Conservation (phyloP, 177 flowering plant species). For the Tripterygium wilfordii region DNA sequence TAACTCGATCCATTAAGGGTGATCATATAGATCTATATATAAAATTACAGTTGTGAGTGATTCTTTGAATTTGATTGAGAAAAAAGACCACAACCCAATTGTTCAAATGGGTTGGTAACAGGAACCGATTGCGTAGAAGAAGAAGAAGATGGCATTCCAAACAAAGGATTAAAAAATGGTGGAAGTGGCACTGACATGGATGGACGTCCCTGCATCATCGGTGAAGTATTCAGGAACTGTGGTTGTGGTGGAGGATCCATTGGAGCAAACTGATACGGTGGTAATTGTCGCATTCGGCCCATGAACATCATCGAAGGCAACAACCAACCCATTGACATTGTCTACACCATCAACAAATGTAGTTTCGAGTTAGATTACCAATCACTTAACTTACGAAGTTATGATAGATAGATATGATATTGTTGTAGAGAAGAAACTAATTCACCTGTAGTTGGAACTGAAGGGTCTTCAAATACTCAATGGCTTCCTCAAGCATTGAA, state of each 20-base stretch:
- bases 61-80: background rate
- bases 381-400: background rate
- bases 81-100: background rate
- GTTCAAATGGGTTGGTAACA: background rate
- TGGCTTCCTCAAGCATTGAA: constrained; percentile 42
- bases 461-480: constrained; percentile 33
- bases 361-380: background rate
- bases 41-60: too few species aligned
- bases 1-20: too few species aligned
- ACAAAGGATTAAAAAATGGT: constrained; percentile 5
- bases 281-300: constrained; percentile 7
- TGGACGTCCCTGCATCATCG: constrained; percentile 4
- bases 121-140: background rate
- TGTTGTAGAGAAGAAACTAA: too few species aligned
- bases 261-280: constrained; percentile 6
- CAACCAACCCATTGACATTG: constrained; percentile 19
- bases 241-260: too few species aligned
- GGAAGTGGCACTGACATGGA: constrained; percentile 4
- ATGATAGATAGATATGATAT: too few species aligned
- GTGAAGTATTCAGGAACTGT: too few species aligned
- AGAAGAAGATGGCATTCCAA: constrained; percentile 4
- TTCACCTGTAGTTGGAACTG: constrained; percentile 39
- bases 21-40: too few species aligned
- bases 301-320: constrained; percentile 18
- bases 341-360: constrained; percentile 4